Evolutionary conservation across 139 green algal genomes (phyloP), one percentile per base, ranked within the genome.

Genomic region (Edaphochlamys debaryana): DNA sequence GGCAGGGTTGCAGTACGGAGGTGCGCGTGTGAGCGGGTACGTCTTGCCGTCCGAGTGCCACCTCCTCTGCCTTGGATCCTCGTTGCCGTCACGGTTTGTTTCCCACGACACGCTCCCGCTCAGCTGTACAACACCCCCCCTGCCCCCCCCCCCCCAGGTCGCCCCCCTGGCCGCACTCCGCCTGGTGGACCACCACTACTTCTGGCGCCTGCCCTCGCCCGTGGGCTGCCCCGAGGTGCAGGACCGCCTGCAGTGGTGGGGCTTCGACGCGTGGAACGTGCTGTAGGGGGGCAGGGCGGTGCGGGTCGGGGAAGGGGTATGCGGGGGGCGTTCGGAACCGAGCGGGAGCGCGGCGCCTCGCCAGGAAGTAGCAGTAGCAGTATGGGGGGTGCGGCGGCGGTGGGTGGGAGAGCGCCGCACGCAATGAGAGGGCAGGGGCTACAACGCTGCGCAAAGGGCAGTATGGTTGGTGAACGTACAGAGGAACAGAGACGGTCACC

Each of bases 191-290:
- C 66, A 76, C 77, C 77, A 84, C 77, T 84, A 84, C 64, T 84
- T 84, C n/a, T 84, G 77, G 77, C 64, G 77, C 6, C 64, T 84
- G 77, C 77, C 77, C 11, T 45, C 77, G 15, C 77, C 77, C 3
- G 77, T 84, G 63, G 77, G 77, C 64, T 84, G 77, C 36, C 77
- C 77, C 27, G 77, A 84, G 64, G 64, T 84, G 77, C 64, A 84
- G 77, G 77, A 84, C 77, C 23, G 77, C 34, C 77, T 84, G 64
- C 77, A 84, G 77, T 84, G 77, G 77, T 84, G 77, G 77, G 77
- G 77, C 48, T 84, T 84, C 64, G 64, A 84, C 64, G 77, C 77
- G 2, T 84, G 64, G 64, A 84, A 84, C 77, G 64, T 84, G 64
- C 77, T 84, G 64, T 84, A 30, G 42, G 4, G 8, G 63, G 8